These are phyloP conservation scores for Rhodotorula sp. DNA, from an alignment of 1,284 basidiomycete species.

Conservation along the genomic window DNA sequence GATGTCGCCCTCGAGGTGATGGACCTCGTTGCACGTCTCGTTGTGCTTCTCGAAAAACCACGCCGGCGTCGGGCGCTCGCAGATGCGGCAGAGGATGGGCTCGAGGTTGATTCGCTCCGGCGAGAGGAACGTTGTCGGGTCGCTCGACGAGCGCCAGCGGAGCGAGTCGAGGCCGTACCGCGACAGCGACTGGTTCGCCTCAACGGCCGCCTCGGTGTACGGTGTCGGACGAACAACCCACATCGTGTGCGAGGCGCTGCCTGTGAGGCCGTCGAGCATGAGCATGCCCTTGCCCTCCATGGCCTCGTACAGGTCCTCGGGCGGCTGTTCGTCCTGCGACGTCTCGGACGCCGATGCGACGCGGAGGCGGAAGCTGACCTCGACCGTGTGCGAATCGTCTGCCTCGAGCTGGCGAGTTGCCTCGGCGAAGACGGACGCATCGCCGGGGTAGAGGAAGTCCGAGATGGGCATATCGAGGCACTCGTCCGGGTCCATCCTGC, in stretches of 20 bases:
- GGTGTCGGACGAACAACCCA: slow-evolving; percentile 87
- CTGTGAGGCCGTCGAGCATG: slow-evolving; percentile 78
- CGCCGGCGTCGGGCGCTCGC: slow-evolving; percentile 92
- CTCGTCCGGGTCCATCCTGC: slow-evolving; percentile 79
- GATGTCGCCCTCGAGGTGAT: slow-evolving; percentile 94
- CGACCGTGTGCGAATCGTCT: slow-evolving; percentile 92
- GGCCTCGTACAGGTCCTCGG: slow-evolving; percentile 45
- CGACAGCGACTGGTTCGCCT: slow-evolving; percentile 53
- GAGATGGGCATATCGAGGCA: slow-evolving; percentile 80
- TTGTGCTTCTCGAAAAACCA: slow-evolving; percentile 99
- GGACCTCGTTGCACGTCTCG: slow-evolving; percentile 96
- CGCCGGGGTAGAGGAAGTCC: slow-evolving; percentile 76
- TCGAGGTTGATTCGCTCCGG: slow-evolving; percentile 77
- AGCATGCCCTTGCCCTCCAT: slow-evolving; percentile 99
- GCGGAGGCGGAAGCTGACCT: slow-evolving; percentile 84
- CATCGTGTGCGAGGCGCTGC: slow-evolving; percentile 92
- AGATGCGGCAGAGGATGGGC: slow-evolving; percentile 95
- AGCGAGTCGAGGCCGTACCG: slow-evolving; percentile 56
- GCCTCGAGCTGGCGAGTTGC: slow-evolving; percentile 82
- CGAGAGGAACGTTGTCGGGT: slow-evolving; percentile 53
- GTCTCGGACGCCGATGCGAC: slow-evolving; percentile 58
- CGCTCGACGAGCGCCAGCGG: slow-evolving; percentile 44
- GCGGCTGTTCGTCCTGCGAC: slow-evolving; percentile 47
- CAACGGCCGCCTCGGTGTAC: slow-evolving; percentile 35
- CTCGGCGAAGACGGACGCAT: slow-evolving; percentile 81